These are phyloP conservation scores for Neopestalotiopsis clavispora DNA, from an alignment of 2,329 filamentous ascomycete genomes.

Conservation along the genomic window DNA sequence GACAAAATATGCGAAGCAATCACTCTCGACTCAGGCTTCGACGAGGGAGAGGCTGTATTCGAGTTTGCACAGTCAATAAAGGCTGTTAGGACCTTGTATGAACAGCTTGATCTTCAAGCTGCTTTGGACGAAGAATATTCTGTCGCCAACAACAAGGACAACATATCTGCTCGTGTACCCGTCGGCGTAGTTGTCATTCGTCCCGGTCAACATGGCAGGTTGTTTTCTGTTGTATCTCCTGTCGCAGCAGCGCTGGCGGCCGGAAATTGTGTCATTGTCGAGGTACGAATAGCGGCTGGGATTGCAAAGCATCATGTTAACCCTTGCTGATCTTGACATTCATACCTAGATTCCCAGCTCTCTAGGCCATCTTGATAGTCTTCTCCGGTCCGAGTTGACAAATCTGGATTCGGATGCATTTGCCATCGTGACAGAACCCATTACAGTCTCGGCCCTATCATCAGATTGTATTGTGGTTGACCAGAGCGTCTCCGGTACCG, in stretches of 20 bases:
- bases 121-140: conserved; percentile 35
- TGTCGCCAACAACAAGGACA: conserved; percentile 29
- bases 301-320: too few relatives aligned
- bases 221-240: conserved; percentile 37
- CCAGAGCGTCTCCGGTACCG: too few relatives aligned
- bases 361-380: too few relatives aligned
- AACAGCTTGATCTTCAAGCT: conserved; percentile 29
- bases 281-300: conserved; percentile 26
- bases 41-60: conserved; percentile 35
- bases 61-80: conserved; percentile 36
- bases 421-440: too few relatives aligned
- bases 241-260: conserved; percentile 39
- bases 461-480: too few relatives aligned
- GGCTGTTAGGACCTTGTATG: conserved; percentile 34
- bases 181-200: conserved; percentile 37
- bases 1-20: conserved; percentile 36
- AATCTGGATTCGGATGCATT: too few relatives aligned
- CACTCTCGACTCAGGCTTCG: conserved; percentile 31
- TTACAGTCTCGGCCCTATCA: too few relatives aligned
- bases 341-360: too few relatives aligned
- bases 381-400: too few relatives aligned
- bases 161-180: conserved; percentile 23
- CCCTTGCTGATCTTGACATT: too few relatives aligned
- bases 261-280: conserved; percentile 39
- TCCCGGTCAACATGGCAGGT: conserved; percentile 32